Evolutionary conservation across 2,329 filamentous ascomycete species (phyloP).

Genomic region (Penicillium sp.): DNA sequence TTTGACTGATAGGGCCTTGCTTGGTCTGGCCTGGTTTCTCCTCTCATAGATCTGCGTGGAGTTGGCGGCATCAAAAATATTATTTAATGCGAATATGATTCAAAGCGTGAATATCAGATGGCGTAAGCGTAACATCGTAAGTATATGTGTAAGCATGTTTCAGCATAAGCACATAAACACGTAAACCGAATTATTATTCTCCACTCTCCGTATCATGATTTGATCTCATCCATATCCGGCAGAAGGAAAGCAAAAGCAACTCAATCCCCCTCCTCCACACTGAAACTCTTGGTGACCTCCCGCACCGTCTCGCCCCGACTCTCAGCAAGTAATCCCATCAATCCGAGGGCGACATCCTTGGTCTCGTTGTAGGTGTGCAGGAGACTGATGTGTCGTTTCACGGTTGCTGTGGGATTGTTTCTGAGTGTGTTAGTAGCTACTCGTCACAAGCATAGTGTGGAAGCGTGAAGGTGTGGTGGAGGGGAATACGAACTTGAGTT

Average conservation of each 20-base stretch:
- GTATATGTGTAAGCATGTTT: too few species aligned
- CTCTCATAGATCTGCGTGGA: neutral
- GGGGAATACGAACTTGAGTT: neutral
- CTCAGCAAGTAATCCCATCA: constrained; percentile 71
- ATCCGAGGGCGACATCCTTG: constrained; percentile 67
- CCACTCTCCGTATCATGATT: too few species aligned
- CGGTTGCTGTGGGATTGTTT: constrained; percentile 55
- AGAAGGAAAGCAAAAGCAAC: too few species aligned
- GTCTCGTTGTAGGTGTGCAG: constrained; percentile 74
- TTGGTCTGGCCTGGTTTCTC: too few species aligned
- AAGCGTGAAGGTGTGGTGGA: neutral
- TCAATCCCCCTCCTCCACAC: constrained; percentile 44
- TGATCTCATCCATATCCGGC: too few species aligned
- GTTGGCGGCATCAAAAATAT: too few species aligned
- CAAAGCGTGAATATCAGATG: too few species aligned
- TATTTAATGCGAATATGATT: too few species aligned
- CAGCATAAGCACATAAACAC: too few species aligned
- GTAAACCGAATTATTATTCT: too few species aligned
- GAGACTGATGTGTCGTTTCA: constrained; percentile 66
- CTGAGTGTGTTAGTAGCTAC: constrained; percentile 17
- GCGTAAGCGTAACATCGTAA: too few species aligned
- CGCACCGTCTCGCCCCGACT: constrained; percentile 60
- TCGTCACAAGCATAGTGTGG: neutral
- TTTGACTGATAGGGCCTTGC: too few species aligned
- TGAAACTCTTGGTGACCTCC: constrained; percentile 47